These are phyloP conservation scores for Priceomyces fermenticarens DNA, from an alignment of 805 yeast genomes.

Conservation along the genomic window DNA sequence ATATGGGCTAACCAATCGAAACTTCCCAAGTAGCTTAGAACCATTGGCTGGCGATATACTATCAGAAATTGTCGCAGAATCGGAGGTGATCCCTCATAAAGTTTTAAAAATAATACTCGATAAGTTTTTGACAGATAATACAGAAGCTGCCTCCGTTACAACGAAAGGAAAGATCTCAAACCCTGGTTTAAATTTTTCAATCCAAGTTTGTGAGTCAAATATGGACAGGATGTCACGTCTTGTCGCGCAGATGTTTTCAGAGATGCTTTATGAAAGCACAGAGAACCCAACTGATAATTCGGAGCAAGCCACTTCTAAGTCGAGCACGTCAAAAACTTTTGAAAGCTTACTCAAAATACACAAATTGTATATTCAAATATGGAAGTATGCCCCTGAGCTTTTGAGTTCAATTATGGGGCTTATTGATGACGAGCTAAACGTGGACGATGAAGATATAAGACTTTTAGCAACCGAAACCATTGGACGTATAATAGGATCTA, in stretches of 20 bases:
- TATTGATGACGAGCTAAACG: constrained; percentile 73
- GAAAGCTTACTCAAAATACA: constrained; percentile 61
- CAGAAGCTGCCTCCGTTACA: constrained; percentile 15
- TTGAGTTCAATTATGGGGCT: constrained; percentile 73
- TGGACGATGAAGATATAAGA: constrained; percentile 63
- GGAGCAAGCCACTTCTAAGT: constrained; percentile 4
- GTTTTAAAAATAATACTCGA: constrained; percentile 65
- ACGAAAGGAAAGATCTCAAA: constrained; percentile 32
- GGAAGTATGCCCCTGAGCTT: constrained; percentile 77
- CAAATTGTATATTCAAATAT: constrained; percentile 58
- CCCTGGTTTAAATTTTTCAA: constrained; percentile 64
- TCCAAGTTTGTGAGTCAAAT: constrained; percentile 66
- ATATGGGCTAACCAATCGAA: constrained; percentile 48
- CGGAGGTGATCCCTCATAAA: constrained; percentile 57
- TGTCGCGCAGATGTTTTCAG: constrained; percentile 77
- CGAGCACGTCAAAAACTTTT: constrained; percentile 16
- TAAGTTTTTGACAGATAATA: constrained; percentile 43
- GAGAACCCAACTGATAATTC: constrained; percentile 16
- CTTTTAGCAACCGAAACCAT: constrained; percentile 69
- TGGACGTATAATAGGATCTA: constrained; percentile 53
- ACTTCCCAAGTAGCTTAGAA: constrained; percentile 53
- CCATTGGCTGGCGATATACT: constrained; percentile 68
- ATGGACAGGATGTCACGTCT: constrained; percentile 72
- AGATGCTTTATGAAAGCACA: constrained; percentile 56
- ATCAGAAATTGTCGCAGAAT: constrained; percentile 70